Conservation (phyloP, 352 stramenopile genomes). For the Globisporangium canariense region DNA sequence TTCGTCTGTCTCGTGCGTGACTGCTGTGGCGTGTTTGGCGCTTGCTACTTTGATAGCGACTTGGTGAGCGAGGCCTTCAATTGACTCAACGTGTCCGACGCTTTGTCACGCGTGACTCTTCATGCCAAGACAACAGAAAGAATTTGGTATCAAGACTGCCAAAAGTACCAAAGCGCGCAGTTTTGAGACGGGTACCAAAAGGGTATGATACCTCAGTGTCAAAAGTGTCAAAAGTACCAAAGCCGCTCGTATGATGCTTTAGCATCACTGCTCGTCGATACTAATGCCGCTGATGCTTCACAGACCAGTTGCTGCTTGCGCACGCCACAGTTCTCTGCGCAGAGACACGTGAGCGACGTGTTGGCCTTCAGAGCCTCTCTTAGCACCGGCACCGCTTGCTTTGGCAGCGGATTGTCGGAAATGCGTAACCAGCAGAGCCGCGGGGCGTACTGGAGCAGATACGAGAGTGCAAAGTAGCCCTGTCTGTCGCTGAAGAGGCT, state of each 20-base stretch:
- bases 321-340: slow-evolving; percentile 26
- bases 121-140: not conserved
- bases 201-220: not conserved
- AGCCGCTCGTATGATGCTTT: not conserved
- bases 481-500: slow-evolving; percentile 51
- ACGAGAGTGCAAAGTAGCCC: slow-evolving; percentile 48
- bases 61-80: not conserved
- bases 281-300: not conserved
- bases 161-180: not conserved
- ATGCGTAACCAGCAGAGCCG: slow-evolving; percentile 48
- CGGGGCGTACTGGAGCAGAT: slow-evolving; percentile 45
- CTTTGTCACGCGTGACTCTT: not conserved
- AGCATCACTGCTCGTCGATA: not conserved
- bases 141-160: too few species aligned
- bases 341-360: slow-evolving; percentile 37
- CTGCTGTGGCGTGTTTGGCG: not conserved
- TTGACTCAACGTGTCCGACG: not conserved
- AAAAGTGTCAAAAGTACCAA: slow-evolving; percentile 8
- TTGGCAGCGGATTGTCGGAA: slow-evolving; percentile 33
- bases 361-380: slow-evolving; percentile 28
- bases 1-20: not conserved
- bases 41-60: not conserved
- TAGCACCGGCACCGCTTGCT: slow-evolving; percentile 14
- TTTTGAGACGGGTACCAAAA: too few species aligned
- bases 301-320: slow-evolving; percentile 10